Evolutionary conservation across 768 basidiomycete genomes (phyloP).

Genomic region (Boletus huronensis): DNA sequence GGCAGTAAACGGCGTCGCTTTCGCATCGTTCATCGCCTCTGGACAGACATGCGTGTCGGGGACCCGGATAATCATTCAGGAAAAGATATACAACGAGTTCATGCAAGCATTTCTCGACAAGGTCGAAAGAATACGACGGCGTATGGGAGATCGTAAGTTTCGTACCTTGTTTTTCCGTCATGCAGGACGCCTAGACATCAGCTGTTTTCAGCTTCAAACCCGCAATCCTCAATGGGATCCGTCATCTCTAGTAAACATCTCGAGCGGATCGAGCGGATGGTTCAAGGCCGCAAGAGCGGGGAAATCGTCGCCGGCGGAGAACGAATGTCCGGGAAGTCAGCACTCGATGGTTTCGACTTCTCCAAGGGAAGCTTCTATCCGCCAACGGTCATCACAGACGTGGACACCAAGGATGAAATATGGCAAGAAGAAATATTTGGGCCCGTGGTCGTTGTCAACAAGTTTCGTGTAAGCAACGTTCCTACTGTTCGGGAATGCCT

Average conservation of each 20-base stretch:
- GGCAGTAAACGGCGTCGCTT: conserved; percentile 82
- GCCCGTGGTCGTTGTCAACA: conserved; percentile 71
- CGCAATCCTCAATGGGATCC: conserved; percentile 72
- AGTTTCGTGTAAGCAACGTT: conserved; percentile 43
- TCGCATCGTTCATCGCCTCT: conserved; percentile 81
- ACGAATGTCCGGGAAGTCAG: conserved; percentile 58
- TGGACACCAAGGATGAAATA: conserved; percentile 54
- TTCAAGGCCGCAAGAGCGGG: conserved; percentile 45
- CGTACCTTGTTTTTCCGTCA: neutral
- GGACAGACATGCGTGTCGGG: conserved; percentile 93
- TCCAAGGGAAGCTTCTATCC: conserved; percentile 72
- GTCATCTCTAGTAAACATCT: conserved; percentile 69
- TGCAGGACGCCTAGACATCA: neutral
- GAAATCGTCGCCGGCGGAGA: conserved; percentile 60
- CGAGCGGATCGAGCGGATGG: conserved; percentile 56
- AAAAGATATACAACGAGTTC: conserved; percentile 65
- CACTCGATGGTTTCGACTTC: conserved; percentile 70
- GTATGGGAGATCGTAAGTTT: conserved; percentile 76
- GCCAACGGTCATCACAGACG: conserved; percentile 68
- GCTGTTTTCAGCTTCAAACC: conserved; percentile 55
- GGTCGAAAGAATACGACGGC: conserved; percentile 51
- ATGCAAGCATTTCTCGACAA: conserved; percentile 61
- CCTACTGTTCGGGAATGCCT: neutral
- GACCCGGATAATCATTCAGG: conserved; percentile 76
- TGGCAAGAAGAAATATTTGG: conserved; percentile 88